Evolutionary conservation across 1,284 basidiomycete genomes (phyloP), one percentile per base, ranked within the genome.

Genomic region (Takashimella tepidaria): DNA sequence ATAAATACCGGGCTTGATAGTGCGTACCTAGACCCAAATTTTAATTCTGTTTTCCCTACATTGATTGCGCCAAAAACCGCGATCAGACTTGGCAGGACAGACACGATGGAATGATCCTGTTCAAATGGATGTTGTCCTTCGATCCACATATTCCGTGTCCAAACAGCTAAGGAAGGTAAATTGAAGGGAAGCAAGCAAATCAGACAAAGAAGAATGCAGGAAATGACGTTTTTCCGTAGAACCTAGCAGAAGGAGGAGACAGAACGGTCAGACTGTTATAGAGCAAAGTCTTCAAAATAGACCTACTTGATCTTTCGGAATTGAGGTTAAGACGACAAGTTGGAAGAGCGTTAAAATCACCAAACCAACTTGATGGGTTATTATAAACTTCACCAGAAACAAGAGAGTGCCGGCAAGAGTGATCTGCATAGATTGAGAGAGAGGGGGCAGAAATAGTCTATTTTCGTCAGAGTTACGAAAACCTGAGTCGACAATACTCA

Each of bases 101-200:
- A 46, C 22, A 61, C 45, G 5, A 56, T 43, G n/a, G 64, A 63
- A 59, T 58, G 64, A 48, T 61, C 63, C 21, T 56, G 58, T 1
- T 50, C 37, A 19, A 61, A 57, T 6, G 60, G 46, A 46, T 63
- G 55, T 1, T 45, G 45, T 53, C 62, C 62, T 21, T 63, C 56
- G 5, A 47, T 50, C 60, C 59, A 66, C 4, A 67, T 72, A 49
- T 92, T 95, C 50, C 92, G 83, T 1, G 86, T 85, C 93, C 93
- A 98, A 0, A 96, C 91, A 1, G 84, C 84, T 21, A 98, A 78
- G 10, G 88, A 85, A 0, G 90, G 86, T 0, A 84, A 87, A 8
- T 83, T 82, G 49, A 91, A 79, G 0, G 93, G 93, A 0, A 95
- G 75, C 1, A 96, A 78, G 80, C 84, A 86, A 10, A 88, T 84